Conservation (phyloP, 345 rosid genomes). For the Aquilaria yunnanensis region DNA sequence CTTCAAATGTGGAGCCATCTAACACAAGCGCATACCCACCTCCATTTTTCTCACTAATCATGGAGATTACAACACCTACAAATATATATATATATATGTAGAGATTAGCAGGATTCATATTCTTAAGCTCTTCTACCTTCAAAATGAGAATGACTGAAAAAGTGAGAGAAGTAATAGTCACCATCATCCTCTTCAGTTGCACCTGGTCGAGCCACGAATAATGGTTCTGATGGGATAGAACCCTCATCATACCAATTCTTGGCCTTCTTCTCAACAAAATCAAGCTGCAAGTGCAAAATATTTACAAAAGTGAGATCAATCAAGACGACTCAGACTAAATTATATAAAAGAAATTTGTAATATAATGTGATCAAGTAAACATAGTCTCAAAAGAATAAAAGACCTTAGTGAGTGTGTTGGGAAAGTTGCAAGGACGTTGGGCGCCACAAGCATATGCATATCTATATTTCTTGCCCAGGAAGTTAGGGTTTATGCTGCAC, state of each 20-base stretch:
- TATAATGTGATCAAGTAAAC: not conserved
- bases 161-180: slow-evolving; percentile 17
- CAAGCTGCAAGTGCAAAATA: slow-evolving; percentile 39
- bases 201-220: slow-evolving; percentile 83
- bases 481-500: slow-evolving; percentile 85
- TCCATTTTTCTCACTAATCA: slow-evolving; percentile 77
- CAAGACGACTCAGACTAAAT: no score
- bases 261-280: slow-evolving; percentile 59
- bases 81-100: not conserved
- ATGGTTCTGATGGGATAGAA: slow-evolving; percentile 86
- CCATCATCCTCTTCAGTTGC: slow-evolving; percentile 92
- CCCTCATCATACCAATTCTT: slow-evolving; percentile 83
- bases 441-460: slow-evolving; percentile 96
- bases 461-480: slow-evolving; percentile 66
- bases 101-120: no score
- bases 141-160: no score
- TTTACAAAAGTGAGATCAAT: no score
- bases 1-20: slow-evolving; percentile 79
- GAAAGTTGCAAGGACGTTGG: slow-evolving; percentile 88
- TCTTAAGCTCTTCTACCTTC: no score
- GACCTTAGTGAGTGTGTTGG: slow-evolving; percentile 94
- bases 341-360: no score
- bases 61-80: slow-evolving; percentile 81
- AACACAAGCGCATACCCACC: slow-evolving; percentile 71
- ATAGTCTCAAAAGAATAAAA: not conserved